phyloP scores from a whole-genome alignment of 208 protist genomes.

The Trypanosoma melophagium region DNA sequence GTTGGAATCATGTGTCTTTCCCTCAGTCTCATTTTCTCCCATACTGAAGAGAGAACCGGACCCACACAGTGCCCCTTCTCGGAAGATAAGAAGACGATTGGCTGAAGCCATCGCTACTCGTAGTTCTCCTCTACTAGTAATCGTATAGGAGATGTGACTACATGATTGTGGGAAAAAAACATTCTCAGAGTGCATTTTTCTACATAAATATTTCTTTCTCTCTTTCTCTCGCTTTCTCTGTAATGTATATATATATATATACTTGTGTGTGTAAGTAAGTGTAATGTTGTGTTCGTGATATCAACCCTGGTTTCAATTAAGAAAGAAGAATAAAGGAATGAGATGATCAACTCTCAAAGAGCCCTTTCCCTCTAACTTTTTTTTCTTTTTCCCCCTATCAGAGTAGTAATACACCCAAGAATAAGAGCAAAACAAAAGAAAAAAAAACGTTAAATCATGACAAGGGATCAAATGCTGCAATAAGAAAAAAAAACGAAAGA shows the following conservation, averaged over 20 bases:
- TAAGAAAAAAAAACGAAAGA: neutral
- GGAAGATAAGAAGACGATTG: constrained; percentile 58
- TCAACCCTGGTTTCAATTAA: neutral
- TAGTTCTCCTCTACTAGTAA: constrained; percentile 51
- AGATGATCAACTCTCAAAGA: neutral
- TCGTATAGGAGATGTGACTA: constrained; percentile 51
- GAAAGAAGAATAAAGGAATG: neutral
- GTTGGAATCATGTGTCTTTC: neutral
- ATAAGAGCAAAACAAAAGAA: neutral
- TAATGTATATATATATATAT: constrained; percentile 7
- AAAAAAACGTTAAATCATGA: neutral
- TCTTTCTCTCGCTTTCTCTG: too few species aligned
- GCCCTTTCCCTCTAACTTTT: neutral
- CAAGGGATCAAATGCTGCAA: neutral
- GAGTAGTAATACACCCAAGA: neutral
- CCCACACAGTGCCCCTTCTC: constrained; percentile 45
- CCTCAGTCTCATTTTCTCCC: neutral
- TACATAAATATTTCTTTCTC: too few species aligned
- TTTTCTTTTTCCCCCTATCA: neutral
- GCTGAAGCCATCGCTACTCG: constrained; percentile 63
- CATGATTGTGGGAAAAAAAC: constrained; percentile 73
- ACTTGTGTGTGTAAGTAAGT: neutral
- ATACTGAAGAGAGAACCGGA: constrained; percentile 33
- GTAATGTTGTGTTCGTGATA: neutral
- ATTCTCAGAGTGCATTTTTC: constrained; percentile 5